phyloP scores from a whole-genome alignment of 148 eudicot species.

The Silene uniflora region DNA sequence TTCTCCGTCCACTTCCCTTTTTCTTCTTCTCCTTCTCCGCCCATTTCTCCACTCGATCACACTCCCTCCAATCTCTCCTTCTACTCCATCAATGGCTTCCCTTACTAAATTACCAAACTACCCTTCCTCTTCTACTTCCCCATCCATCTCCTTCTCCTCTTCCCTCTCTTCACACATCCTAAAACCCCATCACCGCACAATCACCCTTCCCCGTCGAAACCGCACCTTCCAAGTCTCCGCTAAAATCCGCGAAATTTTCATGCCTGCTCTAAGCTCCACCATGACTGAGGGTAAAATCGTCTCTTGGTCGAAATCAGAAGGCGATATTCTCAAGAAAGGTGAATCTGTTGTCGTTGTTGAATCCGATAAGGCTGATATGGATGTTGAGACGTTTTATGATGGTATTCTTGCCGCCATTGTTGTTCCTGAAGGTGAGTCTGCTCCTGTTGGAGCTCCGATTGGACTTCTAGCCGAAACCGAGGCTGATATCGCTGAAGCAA shows the following conservation, averaged over 20 bases:
- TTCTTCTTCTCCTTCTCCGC: neutral
- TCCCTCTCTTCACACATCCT: constrained; percentile 23
- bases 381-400: constrained; percentile 85
- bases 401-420: constrained; percentile 86
- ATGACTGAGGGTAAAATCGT: constrained; percentile 98
- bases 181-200: constrained; percentile 20
- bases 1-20: neutral
- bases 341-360: constrained; percentile 88
- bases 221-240: constrained; percentile 30
- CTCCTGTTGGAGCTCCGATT: constrained; percentile 83
- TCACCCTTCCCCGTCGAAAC: constrained; percentile 21
- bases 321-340: constrained; percentile 69
- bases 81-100: constrained; percentile 39
- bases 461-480: constrained; percentile 76
- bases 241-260: constrained; percentile 90
- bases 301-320: constrained; percentile 82
- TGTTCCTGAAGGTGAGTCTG: constrained; percentile 73
- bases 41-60: neutral
- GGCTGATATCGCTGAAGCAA: constrained; percentile 69
- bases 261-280: constrained; percentile 94
- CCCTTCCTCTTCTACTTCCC: constrained; percentile 31
- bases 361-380: constrained; percentile 95
- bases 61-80: neutral
- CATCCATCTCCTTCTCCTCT: constrained; percentile 35
- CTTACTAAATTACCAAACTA: constrained; percentile 33